A percentile compares a stretch with the other conserved stretches of the same genome.
Evolutionary conservation across 2,329 filamentous ascomycete species (phyloP).

Genomic region (Sporothrix variecibatus): DNA sequence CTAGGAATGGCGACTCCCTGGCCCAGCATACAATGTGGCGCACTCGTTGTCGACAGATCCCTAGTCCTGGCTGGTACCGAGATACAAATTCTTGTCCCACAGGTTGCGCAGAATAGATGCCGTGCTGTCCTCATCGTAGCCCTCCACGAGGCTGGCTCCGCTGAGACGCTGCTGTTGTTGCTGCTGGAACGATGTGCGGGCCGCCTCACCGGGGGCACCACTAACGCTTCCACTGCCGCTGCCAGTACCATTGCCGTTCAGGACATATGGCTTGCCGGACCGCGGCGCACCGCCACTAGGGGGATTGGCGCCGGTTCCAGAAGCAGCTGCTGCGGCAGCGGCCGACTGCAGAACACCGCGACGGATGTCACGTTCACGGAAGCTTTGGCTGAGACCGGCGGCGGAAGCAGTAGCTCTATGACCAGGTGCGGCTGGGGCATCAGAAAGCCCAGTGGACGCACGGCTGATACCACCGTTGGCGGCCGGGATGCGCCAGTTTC

Average conservation of each 20-base stretch:
- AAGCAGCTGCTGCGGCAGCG: slow-evolving; percentile 21
- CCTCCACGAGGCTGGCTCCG: slow-evolving; percentile 53
- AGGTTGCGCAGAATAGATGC: slow-evolving; percentile 56
- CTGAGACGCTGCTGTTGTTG: slow-evolving; percentile 49
- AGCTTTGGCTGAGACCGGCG: slow-evolving; percentile 44
- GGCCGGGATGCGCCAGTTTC: slow-evolving; percentile 51
- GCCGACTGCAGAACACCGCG: slow-evolving; percentile 27
- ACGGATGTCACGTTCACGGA: slow-evolving; percentile 37
- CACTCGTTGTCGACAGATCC: slow-evolving; percentile 29
- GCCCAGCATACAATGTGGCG: background rate
- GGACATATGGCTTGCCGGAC: slow-evolving; percentile 8
- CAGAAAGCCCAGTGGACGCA: slow-evolving; percentile 16
- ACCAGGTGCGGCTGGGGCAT: slow-evolving; percentile 13
- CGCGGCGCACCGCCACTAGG: background rate
- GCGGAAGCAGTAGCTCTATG: background rate
- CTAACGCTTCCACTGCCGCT: slow-evolving; percentile 31
- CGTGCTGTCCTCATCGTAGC: slow-evolving; percentile 53
- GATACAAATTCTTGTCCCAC: slow-evolving; percentile 63
- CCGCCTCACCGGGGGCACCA: slow-evolving; percentile 37
- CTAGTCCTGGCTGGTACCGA: slow-evolving; percentile 57
- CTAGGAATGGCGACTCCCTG: background rate
- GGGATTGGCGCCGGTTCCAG: background rate
- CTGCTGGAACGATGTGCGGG: slow-evolving; percentile 31
- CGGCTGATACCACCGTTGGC: slow-evolving; percentile 36
- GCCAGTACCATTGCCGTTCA: slow-evolving; percentile 37